Evolutionary conservation across 148 eudicot species (phyloP).

Genomic region (Cornus florida): DNA sequence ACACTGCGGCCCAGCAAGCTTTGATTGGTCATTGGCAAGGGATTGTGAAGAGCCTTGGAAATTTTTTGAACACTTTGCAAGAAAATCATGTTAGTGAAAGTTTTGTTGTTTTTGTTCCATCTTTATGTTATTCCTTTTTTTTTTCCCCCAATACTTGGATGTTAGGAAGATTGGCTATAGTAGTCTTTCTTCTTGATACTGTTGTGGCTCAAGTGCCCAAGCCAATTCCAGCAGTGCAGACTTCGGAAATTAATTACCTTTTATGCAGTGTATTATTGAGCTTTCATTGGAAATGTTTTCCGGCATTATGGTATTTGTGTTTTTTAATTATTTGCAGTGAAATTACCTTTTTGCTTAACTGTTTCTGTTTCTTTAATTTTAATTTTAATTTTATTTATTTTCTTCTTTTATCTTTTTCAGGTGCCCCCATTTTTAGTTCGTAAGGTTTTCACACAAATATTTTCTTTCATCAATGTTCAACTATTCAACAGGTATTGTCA

Average conservation of each 20-base stretch:
- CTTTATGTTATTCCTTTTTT: not conserved
- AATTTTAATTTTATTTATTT: no score
- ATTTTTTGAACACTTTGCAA: slow-evolving; percentile 77
- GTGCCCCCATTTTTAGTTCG: slow-evolving; percentile 94
- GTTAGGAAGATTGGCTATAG: not conserved
- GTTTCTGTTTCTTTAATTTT: not conserved
- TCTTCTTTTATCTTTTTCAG: slow-evolving; percentile 31
- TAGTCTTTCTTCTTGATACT: not conserved
- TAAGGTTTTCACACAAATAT: slow-evolving; percentile 93
- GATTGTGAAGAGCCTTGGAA: slow-evolving; percentile 80
- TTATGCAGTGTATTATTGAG: not conserved
- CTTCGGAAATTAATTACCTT: not conserved
- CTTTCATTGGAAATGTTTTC: not conserved
- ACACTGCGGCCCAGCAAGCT: slow-evolving; percentile 87
- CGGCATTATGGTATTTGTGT: not conserved
- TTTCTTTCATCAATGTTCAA: slow-evolving; percentile 97
- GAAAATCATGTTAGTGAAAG: slow-evolving; percentile 67
- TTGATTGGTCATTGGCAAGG: slow-evolving; percentile 99
- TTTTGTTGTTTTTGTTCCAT: slow-evolving; percentile 1
- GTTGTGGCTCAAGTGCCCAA: not conserved
- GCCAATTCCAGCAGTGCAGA: slow-evolving; percentile 1
- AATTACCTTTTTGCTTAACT: not conserved
- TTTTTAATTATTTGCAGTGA: not conserved
- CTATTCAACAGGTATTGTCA: slow-evolving; percentile 83
- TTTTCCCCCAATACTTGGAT: not conserved